Evolutionary conservation across 305 asterid genomes (phyloP).

Genomic region (Fraxinus velutina): DNA sequence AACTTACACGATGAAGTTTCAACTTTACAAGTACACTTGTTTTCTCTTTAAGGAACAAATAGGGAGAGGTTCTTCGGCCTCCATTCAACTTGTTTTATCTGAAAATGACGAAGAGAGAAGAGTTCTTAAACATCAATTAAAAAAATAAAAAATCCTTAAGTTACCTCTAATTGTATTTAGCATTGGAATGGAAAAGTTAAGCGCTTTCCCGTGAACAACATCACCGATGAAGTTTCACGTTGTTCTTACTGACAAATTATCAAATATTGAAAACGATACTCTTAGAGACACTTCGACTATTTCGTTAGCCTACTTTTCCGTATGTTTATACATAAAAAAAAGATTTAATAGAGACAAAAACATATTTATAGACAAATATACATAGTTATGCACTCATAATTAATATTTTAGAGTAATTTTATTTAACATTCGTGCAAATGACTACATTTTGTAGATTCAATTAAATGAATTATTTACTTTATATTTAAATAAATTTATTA

Average conservation of each 20-base stretch:
- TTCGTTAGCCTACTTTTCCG: neutral
- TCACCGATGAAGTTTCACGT: too few relatives aligned
- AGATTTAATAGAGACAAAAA: neutral
- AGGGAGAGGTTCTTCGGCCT: neutral
- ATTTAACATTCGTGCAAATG: neutral
- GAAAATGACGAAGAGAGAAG: neutral
- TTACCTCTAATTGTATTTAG: neutral
- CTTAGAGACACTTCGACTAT: neutral
- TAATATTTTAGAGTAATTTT: too few relatives aligned
- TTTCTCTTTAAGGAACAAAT: neutral
- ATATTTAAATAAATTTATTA: too few relatives aligned
- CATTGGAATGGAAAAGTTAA: neutral
- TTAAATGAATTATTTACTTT: neutral
- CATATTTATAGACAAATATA: too few relatives aligned
- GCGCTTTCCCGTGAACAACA: neutral
- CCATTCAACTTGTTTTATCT: neutral
- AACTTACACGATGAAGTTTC: neutral
- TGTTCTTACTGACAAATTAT: neutral
- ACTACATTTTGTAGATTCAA: too few relatives aligned
- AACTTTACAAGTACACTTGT: neutral
- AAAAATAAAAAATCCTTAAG: neutral
- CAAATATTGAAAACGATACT: neutral
- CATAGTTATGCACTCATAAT: neutral
- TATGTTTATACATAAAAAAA: neutral
- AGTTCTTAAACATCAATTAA: neutral